Evolutionary conservation across 2,329 filamentous ascomycete species (phyloP).

Genomic region (Pseudogymnoascus sp.): DNA sequence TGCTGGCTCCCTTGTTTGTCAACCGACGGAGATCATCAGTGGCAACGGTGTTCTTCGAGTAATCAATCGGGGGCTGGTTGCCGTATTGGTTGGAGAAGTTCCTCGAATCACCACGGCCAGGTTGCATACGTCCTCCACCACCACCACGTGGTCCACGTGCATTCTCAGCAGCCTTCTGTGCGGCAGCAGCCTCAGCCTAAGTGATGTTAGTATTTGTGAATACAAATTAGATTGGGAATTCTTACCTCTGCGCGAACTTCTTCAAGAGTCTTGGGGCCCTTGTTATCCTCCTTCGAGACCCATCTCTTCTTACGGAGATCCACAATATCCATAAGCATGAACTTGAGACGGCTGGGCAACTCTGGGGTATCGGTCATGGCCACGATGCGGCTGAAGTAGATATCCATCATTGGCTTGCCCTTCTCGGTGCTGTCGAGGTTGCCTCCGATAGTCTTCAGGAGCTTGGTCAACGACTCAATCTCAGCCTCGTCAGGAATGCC

Average conservation of each 20-base stretch:
- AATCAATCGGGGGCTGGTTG: conserved; percentile 62
- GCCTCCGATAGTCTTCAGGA: conserved; percentile 82
- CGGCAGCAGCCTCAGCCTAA: conserved; percentile 63
- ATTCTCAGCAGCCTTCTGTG: conserved; percentile 71
- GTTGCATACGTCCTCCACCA: conserved; percentile 57
- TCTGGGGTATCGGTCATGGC: conserved; percentile 71
- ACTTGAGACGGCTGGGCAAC: conserved; percentile 78
- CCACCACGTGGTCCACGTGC: conserved; percentile 56
- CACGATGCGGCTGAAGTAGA: conserved; percentile 86
- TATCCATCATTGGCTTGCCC: conserved; percentile 78
- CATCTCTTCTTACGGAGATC: conserved; percentile 73
- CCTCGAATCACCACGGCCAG: conserved; percentile 80
- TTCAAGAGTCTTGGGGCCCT: conserved; percentile 93
- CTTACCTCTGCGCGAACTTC: conserved; percentile 76
- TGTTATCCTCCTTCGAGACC: conserved; percentile 80
- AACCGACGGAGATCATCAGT: conserved; percentile 88
- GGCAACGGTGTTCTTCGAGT: conserved; percentile 70
- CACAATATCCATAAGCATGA: conserved; percentile 93
- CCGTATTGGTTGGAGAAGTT: conserved; percentile 68
- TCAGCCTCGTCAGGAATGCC: conserved; percentile 90
- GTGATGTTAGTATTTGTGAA: conserved; percentile 21
- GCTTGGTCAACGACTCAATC: conserved; percentile 88
- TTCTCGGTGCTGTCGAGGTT: conserved; percentile 79
- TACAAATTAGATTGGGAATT: conserved; percentile 12
- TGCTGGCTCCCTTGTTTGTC: conserved; percentile 49